Evolutionary conservation across 148 eudicot species (phyloP), one percentile per base, ranked within the genome.

Genomic region (Diospyros kaki): DNA sequence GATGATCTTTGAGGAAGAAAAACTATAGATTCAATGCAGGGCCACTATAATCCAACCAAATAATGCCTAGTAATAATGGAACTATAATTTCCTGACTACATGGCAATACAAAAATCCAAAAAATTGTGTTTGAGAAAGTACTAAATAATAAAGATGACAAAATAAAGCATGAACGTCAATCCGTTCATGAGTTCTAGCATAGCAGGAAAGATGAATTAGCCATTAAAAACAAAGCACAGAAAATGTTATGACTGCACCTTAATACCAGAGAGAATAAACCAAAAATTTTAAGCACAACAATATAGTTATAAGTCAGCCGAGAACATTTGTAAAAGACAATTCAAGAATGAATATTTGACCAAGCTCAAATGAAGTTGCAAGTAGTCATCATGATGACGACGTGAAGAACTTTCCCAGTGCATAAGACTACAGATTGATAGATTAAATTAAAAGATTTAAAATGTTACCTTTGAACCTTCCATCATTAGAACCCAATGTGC

Each of bases 401-500:
- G 54, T 28, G 15, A 63, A 73, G 66, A 50, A 52, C 39, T 46
- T 62, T 13, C 13, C 51, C 68, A 51, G n/a, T 15, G 28, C 51
- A 2, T 39, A 52, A 63, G 51, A 73, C 5, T 15, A 11, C 51
- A 73, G 59, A 73, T 41, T 6, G 28, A 73, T 10, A n/a, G 41
- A 51, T 15, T 54, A 41, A 28, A 28, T 28, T 28, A 28, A 42
- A 18, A 42, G 3, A 69, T 10, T 40, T 1, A 66, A 68, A 64
- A 64, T 11, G 41, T 63, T 82, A 91, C 98, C 91, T 91, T 87
- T 69, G 96, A 91, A 84, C 92, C 96, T 73, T 80, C 96, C 96
- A 93, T 91, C 98, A 93, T 82, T 66, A 91, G 84, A 76, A 80
- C 75, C 93, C 98, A 89, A 68, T 93, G 98, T 53, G 96, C 89